These are phyloP conservation scores for Phalaenopsis equestris DNA, from an alignment of 106 monocot genomes.

Conservation along the genomic window DNA sequence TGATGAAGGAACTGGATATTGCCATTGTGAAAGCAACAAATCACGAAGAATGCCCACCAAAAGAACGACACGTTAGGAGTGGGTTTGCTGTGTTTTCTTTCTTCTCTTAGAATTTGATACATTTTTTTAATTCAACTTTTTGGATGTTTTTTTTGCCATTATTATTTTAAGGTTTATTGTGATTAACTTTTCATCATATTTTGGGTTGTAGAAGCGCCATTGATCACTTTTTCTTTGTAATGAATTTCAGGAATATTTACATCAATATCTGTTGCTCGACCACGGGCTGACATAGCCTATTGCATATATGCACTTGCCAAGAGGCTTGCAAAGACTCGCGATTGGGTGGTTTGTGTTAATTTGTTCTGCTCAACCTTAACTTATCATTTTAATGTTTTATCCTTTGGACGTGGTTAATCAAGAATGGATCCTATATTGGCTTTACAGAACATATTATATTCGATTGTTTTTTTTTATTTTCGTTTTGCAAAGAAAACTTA, in stretches of 20 bases:
- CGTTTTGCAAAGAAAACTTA: background rate
- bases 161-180: background rate
- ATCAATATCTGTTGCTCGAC: slow-evolving; percentile 49
- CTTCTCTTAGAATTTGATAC: background rate
- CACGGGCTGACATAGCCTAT: slow-evolving; percentile 68
- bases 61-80: slow-evolving; percentile 17
- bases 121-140: background rate
- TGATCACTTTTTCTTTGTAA: background rate
- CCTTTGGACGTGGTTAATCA: background rate
- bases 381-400: background rate
- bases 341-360: slow-evolving; percentile 52
- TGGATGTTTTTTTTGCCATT: background rate
- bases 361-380: background rate
- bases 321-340: slow-evolving; percentile 65
- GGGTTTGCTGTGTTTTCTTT: background rate
- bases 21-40: slow-evolving; percentile 16
- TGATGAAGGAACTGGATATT: slow-evolving; percentile 19
- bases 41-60: slow-evolving; percentile 16
- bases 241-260: slow-evolving; percentile 52
- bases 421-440: background rate
- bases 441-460: background rate
- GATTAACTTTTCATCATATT: background rate
- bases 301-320: slow-evolving; percentile 68
- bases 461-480: background rate
- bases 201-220: background rate